These are phyloP conservation scores for Emmonsia crescens DNA, from an alignment of 2,329 filamentous ascomycete species.

Conservation along the genomic window DNA sequence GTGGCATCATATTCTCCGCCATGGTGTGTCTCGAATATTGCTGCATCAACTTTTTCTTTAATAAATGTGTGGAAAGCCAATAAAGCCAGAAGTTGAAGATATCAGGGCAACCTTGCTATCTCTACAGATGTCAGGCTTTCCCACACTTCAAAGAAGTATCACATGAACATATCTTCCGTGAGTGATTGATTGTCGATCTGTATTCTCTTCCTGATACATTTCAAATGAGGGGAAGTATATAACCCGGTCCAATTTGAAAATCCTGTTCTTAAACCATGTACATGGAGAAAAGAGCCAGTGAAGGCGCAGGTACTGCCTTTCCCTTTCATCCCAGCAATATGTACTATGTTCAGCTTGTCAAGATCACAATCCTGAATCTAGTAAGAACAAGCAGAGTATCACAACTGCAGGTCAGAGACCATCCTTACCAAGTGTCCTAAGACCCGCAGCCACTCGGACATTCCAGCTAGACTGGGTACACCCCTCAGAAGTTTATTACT, in stretches of 20 bases:
- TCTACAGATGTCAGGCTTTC: slow-evolving; percentile 23
- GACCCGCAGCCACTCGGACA: slow-evolving; percentile 22
- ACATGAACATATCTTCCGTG: slow-evolving; percentile 16
- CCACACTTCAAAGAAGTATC: slow-evolving; percentile 26
- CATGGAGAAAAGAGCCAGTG: slow-evolving; percentile 50
- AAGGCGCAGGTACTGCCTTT: slow-evolving; percentile 66
- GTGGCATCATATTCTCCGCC: slow-evolving; percentile 61
- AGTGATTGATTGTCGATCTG: slow-evolving; percentile 25
- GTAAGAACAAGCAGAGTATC: slow-evolving; percentile 1
- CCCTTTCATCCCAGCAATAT: slow-evolving; percentile 66
- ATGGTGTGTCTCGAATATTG: slow-evolving; percentile 56
- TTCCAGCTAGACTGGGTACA: slow-evolving; percentile 21
- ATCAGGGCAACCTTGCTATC: slow-evolving; percentile 22
- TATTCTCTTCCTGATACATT: slow-evolving; percentile 27
- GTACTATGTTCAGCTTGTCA: slow-evolving; percentile 53
- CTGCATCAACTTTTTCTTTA: slow-evolving; percentile 49
- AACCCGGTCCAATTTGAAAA: slow-evolving; percentile 18
- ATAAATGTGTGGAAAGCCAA: slow-evolving; percentile 56
- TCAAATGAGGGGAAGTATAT: slow-evolving; percentile 22
- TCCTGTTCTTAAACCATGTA: slow-evolving; percentile 20
- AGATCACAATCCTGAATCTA: slow-evolving; percentile 35
- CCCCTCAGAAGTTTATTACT: slow-evolving; percentile 14
- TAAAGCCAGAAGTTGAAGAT: slow-evolving; percentile 51
- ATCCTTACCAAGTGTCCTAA: slow-evolving; percentile 22
- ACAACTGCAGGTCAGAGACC: not conserved